Evolutionary conservation across 78 protist genomes (phyloP).

Genomic region (Guillardia theta): DNA sequence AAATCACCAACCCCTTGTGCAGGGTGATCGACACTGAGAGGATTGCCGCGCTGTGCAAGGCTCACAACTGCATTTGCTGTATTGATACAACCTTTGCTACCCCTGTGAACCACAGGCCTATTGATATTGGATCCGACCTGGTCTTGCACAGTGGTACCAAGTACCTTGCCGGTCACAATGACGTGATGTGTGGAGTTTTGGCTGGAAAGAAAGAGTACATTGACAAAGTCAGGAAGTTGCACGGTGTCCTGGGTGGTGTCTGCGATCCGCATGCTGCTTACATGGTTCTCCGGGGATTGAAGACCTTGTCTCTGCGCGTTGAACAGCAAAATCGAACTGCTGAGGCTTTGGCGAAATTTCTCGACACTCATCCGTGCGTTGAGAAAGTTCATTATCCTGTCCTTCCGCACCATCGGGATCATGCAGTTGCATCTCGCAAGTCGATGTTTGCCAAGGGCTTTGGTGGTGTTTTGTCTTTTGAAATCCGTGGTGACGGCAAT

Average conservation of each 20-base stretch:
- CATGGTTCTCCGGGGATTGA: neutral
- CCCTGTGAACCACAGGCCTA: constrained; percentile 33
- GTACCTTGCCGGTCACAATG: constrained; percentile 44
- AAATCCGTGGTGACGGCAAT: constrained; percentile 42
- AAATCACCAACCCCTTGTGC: neutral
- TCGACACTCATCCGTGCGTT: constrained; percentile 1
- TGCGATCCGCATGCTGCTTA: constrained; percentile 40
- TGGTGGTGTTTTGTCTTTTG: constrained; percentile 45
- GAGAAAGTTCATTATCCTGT: constrained; percentile 34
- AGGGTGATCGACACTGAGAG: neutral
- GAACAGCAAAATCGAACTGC: constrained; percentile 8
- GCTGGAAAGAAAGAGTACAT: neutral
- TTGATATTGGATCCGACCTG: neutral
- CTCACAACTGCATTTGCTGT: neutral
- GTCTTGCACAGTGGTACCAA: constrained; percentile 22
- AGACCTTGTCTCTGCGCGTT: constrained; percentile 28
- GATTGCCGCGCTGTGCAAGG: neutral
- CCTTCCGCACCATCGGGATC: neutral
- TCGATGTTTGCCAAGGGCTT: neutral
- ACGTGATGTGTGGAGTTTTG: constrained; percentile 30
- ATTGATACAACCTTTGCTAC: constrained; percentile 45
- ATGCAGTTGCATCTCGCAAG: neutral
- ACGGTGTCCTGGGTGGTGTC: constrained; percentile 41
- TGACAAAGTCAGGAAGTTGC: neutral
- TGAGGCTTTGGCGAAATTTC: neutral